These are phyloP conservation scores for Penicillium crustosum DNA, from an alignment of 2,329 filamentous ascomycete genomes.

Conservation along the genomic window DNA sequence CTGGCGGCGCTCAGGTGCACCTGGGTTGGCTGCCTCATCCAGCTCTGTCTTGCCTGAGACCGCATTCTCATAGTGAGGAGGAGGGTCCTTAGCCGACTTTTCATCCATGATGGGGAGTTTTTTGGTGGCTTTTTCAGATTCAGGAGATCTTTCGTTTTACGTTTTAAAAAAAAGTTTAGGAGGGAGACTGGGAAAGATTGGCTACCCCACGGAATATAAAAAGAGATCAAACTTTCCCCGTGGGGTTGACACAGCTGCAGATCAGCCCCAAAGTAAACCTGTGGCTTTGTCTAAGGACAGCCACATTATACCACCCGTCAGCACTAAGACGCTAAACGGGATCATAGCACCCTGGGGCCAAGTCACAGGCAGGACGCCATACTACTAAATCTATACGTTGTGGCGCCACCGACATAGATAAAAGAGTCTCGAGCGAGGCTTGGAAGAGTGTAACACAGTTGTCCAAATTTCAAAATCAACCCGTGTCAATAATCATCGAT, in stretches of 20 bases:
- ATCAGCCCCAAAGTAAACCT: constrained; percentile 3
- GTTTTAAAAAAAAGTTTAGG: background rate
- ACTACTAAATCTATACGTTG: background rate
- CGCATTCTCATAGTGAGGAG: constrained; percentile 9
- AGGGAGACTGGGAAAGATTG: background rate
- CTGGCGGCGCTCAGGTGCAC: constrained; percentile 31
- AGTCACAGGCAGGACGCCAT: background rate
- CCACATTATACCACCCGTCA: background rate
- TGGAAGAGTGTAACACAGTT: background rate
- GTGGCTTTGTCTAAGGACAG: background rate
- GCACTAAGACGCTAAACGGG: constrained; percentile 4
- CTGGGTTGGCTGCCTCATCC: constrained; percentile 7
- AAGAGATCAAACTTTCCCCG: background rate
- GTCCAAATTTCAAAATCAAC: background rate
- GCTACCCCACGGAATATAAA: constrained; percentile 5
- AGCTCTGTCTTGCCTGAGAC: background rate
- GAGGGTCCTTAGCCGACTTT: constrained; percentile 2
- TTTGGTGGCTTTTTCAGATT: background rate
- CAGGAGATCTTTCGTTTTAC: background rate
- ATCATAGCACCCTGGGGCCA: background rate
- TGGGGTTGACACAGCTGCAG: constrained; percentile 6
- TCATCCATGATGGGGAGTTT: constrained; percentile 10
- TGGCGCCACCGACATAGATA: background rate
- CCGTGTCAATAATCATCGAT: background rate
- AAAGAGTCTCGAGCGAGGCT: background rate